These are phyloP conservation scores for Castanopsis chinensis DNA, from an alignment of 306 rosid species.

Conservation along the genomic window DNA sequence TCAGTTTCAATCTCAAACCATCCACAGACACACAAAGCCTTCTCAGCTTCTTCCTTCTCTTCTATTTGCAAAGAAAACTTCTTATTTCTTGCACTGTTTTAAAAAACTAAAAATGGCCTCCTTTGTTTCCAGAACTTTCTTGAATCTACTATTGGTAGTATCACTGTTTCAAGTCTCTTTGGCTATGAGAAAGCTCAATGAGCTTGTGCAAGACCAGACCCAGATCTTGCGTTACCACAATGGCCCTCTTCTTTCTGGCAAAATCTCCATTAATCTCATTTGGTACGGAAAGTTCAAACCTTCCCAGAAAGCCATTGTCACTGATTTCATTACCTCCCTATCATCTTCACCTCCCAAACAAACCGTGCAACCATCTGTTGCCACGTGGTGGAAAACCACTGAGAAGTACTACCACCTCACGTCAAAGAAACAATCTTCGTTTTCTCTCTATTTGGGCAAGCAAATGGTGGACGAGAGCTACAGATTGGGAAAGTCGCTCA, in stretches of 20 bases:
- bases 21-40: conserved; percentile 5
- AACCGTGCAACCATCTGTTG: conserved; percentile 51
- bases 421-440: conserved; percentile 25
- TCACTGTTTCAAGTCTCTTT: conserved; percentile 40
- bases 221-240: conserved; percentile 75
- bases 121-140: background rate
- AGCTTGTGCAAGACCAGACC: conserved; percentile 52
- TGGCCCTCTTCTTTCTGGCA: conserved; percentile 77
- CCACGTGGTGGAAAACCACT: conserved; percentile 81
- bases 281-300: conserved; percentile 89
- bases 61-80: background rate
- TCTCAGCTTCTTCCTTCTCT: background rate
- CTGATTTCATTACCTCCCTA: conserved; percentile 67
- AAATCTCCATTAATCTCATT: conserved; percentile 63
- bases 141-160: conserved; percentile 19
- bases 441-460: conserved; percentile 40
- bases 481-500: conserved; percentile 62
- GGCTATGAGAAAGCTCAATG: conserved; percentile 47
- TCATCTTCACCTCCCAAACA: conserved; percentile 20
- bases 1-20: background rate
- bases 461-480: conserved; percentile 58
- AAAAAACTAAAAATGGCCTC: conserved; percentile 25
- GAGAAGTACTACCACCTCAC: conserved; percentile 67
- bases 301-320: conserved; percentile 61
- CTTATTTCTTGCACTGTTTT: no score